Evolutionary conservation across 108 stramenopile species (phyloP), one percentile per base, ranked within the genome.

Genomic region (Conticribra weissflogii): DNA sequence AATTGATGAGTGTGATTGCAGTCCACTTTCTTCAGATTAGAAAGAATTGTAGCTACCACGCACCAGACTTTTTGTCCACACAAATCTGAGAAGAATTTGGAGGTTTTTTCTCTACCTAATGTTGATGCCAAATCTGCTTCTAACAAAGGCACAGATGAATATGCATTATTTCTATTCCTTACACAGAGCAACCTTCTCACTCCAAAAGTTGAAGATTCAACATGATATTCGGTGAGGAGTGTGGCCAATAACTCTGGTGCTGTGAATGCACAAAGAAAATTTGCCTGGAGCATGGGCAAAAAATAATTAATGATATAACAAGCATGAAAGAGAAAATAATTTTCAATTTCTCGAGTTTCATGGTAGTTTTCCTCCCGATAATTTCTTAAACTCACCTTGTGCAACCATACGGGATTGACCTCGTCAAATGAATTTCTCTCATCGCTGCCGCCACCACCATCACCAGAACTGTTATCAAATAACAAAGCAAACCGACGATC

Each of bases 251-350:
- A 53, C 12, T 81, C 71, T 25, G 84, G 87, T 0, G 69, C 76
- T 0, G 84, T 72, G 65, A 88, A 88, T 34, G 82, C 84, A 63
- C 87, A 88, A 17, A 88, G 64, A 64, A 88, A 88, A 59, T 88
- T 83, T 50, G 81, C 87, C 61, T 63, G 24, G 2, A 33, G 23
- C 14, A 41, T 60, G 14, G 21, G 45, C 1, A n/a, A 16, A 3
- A 45, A 3, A 23, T 23, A 45, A 19, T 19, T 9, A 18, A 22
- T 22, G 21, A 32, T 0, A 22, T 4, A 22, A 45, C 1, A 5
- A 45, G 2, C 5, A 1, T 2, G 23, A 2, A 21, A 22, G 36
- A 8, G 8, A 60, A 1, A 41, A 33, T 33, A 41, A 18, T 12
- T 12, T 28, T 9, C 19, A 55, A 28, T 36, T 14, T 8, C 3